Conservation (phyloP, 1,139 yeast species). For the Hemisphaericaspora xylofermentans region DNA sequence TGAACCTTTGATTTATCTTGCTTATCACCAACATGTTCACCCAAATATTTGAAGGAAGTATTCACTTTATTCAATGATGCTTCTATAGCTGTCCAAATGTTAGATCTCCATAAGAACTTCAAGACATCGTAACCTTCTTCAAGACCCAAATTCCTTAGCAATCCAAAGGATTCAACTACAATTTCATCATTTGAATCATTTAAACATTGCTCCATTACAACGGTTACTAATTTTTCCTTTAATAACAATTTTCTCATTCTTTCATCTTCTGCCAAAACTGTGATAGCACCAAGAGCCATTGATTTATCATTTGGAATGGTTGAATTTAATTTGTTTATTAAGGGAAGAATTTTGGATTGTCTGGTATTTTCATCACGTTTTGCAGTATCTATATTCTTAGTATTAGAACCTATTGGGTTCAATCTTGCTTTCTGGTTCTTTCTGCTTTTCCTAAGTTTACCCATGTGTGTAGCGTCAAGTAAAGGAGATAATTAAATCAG, state of each 20-base stretch:
- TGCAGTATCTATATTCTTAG: conserved; percentile 17
- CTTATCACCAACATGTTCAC: conserved; percentile 20
- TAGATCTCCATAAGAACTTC: conserved; percentile 71
- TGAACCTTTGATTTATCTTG: conserved; percentile 45
- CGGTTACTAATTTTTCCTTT: conserved; percentile 67
- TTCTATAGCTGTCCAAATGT: conserved; percentile 65
- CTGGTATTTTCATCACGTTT: conserved; percentile 50
- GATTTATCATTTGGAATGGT: conserved; percentile 69
- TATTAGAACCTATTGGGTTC: conserved; percentile 42
- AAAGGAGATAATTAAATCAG: too few species aligned
- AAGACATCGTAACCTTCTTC: conserved; percentile 91
- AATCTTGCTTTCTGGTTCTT: conserved; percentile 55
- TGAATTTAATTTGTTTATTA: conserved; percentile 63
- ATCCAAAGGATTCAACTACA: conserved; percentile 76
- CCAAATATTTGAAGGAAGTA: conserved; percentile 46
- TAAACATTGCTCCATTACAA: conserved; percentile 62
- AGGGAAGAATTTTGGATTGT: conserved; percentile 61
- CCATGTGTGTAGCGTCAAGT: conserved; percentile 43
- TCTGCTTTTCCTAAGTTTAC: conserved; percentile 70
- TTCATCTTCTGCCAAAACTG: conserved; percentile 68
- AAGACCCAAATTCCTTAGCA: conserved; percentile 72
- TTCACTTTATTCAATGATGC: conserved; percentile 49
- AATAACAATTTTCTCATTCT: conserved; percentile 60
- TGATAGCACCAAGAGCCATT: conserved; percentile 74
- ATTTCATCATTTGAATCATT: conserved; percentile 72